A percentile compares a stretch with the other conserved stretches of the same genome.
phyloP scores from a whole-genome alignment of 768 basidiomycete genomes.

The Tremella yokohamensis region DNA sequence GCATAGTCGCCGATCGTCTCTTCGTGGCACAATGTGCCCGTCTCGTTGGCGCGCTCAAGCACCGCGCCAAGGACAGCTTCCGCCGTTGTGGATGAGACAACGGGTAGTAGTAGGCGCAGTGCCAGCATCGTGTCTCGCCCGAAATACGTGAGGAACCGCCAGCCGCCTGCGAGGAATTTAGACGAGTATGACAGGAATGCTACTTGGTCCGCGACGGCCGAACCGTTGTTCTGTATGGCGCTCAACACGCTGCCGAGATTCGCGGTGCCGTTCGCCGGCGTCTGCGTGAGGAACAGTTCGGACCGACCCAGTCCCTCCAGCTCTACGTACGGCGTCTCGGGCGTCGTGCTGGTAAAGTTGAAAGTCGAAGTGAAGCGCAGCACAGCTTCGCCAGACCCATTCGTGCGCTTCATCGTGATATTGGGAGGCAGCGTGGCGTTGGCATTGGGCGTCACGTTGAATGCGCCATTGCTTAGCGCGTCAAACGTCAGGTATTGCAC shows the following conservation, averaged over 20 bases:
- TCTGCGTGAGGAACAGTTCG: constrained; percentile 48
- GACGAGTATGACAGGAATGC: constrained; percentile 54
- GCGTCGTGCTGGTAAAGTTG: constrained; percentile 53
- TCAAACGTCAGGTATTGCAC: constrained; percentile 43
- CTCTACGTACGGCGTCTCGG: constrained; percentile 22
- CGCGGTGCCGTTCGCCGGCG: constrained; percentile 29
- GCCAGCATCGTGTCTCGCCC: constrained; percentile 55
- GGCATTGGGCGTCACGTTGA: constrained; percentile 50
- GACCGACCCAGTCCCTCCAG: constrained; percentile 50
- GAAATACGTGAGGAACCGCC: constrained; percentile 55
- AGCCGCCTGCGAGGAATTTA: constrained; percentile 56
- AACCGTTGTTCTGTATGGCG: constrained; percentile 43
- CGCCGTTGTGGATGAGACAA: constrained; percentile 53
- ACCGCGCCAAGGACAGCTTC: constrained; percentile 56
- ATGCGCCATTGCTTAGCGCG: constrained; percentile 49
- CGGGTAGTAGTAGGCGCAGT: constrained; percentile 54
- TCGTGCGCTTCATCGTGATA: constrained; percentile 51
- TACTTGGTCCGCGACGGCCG: constrained; percentile 42
- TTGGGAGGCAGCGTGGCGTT: constrained; percentile 51
- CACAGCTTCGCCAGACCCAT: constrained; percentile 25
- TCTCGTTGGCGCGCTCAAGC: constrained; percentile 54
- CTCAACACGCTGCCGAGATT: constrained; percentile 46
- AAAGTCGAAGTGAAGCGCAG: constrained; percentile 47
- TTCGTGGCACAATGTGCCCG: constrained; percentile 56
- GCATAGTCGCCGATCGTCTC: constrained; percentile 53